These are phyloP conservation scores for Colletotrichum sojae DNA, from an alignment of 2,329 filamentous ascomycete genomes.

Conservation along the genomic window DNA sequence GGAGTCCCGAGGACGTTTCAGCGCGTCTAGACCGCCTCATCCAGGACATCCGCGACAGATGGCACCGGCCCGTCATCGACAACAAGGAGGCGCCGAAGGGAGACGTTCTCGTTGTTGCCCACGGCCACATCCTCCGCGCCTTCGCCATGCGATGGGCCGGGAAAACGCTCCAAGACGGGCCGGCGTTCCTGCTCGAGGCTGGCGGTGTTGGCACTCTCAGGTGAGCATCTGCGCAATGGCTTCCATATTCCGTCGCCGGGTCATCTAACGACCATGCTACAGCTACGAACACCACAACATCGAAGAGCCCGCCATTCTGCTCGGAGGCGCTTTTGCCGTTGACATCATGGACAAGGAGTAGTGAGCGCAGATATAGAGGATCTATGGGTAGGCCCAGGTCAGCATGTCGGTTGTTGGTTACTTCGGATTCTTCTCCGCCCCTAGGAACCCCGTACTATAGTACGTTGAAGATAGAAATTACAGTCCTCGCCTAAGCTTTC, in stretches of 20 bases:
- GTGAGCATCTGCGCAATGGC: constrained; percentile 55
- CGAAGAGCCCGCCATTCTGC: constrained; percentile 83
- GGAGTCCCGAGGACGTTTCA: constrained; percentile 80
- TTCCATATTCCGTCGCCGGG: background rate
- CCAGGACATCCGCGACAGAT: constrained; percentile 76
- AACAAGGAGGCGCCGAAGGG: constrained; percentile 52
- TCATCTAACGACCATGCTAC: background rate
- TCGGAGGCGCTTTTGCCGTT: constrained; percentile 79
- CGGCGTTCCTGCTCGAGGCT: constrained; percentile 87
- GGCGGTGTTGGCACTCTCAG: constrained; percentile 88
- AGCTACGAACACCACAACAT: constrained; percentile 87
- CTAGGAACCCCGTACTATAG: background rate
- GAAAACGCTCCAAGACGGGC: constrained; percentile 80
- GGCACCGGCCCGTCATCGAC: constrained; percentile 73
- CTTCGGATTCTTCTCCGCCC: background rate
- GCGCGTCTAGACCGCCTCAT: constrained; percentile 83
- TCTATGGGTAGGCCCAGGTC: background rate
- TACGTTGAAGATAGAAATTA: background rate
- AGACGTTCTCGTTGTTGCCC: constrained; percentile 78
- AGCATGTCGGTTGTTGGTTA: background rate
- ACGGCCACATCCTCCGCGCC: constrained; percentile 89
- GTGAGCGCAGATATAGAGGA: constrained; percentile 42
- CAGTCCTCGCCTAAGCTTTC: constrained; percentile 21
- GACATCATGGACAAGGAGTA: constrained; percentile 48
- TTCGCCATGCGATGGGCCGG: constrained; percentile 91